Base-by-base conservation (phyloP, 176 grass and related monocot genomes). In the Avena insularis region DNA sequence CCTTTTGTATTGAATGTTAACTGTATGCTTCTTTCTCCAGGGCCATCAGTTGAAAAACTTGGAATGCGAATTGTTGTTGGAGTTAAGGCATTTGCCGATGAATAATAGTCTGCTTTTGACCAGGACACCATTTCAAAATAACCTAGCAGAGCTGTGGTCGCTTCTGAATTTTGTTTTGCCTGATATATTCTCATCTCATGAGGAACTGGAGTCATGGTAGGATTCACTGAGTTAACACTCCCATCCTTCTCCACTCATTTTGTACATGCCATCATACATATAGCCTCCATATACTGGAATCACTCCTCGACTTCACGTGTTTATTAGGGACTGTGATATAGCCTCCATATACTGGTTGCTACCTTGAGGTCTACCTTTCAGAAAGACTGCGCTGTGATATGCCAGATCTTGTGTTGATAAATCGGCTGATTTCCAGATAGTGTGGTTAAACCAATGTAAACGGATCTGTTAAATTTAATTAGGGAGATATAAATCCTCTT, bases 171-270 rank as follows among this genome's bases (percentile, higher is more conserved):
- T 95, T 61, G 95, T 92, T 89, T 87, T 98, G 55, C 96, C 96
- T 63, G 85, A 90, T 80, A 94, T 95, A 71, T 98, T 95, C 87
- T 90, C 93, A 76, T 98, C 92, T 20, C 92, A 95, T 80, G n/a
- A 85, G 21, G 96, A 98, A 79, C 92, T 98, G 66, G 92, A 95
- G 80, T 98, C 93, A 82, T 98, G 96, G 96, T 98, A 95, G 73
- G 33, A 6, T 68, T 76, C 56, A 65, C 57, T 20, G 16, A 23
- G 62, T 49, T 35, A 8, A 58, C 38, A 21, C 12, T 73, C 54
- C 19, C 79, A 7, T 13, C 77, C 21, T 19, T 82, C 12, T 9
- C 43, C 3, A 78, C 27, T 17, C 19, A 83, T 87, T 69, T 69
- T 68, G 20, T 67, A 60, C 20, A 20, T 59, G 23, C 7, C 1